These are phyloP conservation scores for Serendipita vermifera DNA, from an alignment of 768 basidiomycete species.

Conservation along the genomic window DNA sequence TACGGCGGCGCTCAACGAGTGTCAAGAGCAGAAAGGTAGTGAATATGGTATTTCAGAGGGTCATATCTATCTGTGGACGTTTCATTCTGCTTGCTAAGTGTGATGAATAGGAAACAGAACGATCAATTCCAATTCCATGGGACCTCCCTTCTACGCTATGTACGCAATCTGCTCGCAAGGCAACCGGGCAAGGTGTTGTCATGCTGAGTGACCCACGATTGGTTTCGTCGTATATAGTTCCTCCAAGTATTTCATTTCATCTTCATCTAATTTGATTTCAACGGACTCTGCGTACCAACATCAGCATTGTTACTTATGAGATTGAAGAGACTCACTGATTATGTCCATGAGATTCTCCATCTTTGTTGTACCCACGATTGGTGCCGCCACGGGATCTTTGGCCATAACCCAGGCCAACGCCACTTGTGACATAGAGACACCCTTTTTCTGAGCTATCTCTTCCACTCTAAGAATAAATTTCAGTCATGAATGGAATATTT, in stretches of 20 bases:
- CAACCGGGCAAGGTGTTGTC: too few species aligned
- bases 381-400: slow-evolving; percentile 39
- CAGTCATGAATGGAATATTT: too few species aligned
- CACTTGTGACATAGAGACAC: slow-evolving; percentile 44
- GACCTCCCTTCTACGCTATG: too few species aligned
- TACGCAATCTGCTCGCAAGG: too few species aligned
- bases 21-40: too few species aligned
- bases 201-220: slow-evolving; percentile 14
- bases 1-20: too few species aligned
- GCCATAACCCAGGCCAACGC: slow-evolving; percentile 40
- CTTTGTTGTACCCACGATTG: slow-evolving; percentile 45
- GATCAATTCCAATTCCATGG: too few species aligned
- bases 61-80: too few species aligned
- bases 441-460: slow-evolving; percentile 39
- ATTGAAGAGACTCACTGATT: neutral
- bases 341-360: slow-evolving; percentile 28
- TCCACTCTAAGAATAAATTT: slow-evolving; percentile 31
- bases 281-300: slow-evolving; percentile 11
- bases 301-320: slow-evolving; percentile 10
- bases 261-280: slow-evolving; percentile 18
- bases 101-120: too few species aligned
- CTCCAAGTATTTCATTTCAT: slow-evolving; percentile 25
- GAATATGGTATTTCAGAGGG: too few species aligned
- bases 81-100: too few species aligned
- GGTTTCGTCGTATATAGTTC: slow-evolving; percentile 18